phyloP scores from a whole-genome alignment of 257 asterid genomes.

The Gardenia jasminoides region DNA sequence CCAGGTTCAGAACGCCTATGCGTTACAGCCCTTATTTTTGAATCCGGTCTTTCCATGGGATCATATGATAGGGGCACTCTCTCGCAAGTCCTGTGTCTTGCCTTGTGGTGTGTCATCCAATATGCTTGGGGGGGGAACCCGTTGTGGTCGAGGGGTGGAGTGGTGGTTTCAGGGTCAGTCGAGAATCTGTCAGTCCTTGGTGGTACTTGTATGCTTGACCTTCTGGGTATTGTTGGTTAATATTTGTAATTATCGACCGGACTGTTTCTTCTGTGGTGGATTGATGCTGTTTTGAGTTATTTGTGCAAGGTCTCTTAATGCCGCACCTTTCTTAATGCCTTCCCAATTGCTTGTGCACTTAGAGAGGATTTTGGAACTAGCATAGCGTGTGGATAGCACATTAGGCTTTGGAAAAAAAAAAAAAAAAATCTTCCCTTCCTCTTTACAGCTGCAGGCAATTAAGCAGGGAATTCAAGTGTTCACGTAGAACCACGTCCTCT shows the following conservation, averaged over 20 bases:
- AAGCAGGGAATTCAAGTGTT: background rate
- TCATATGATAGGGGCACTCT: background rate
- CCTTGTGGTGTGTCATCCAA: background rate
- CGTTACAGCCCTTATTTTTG: conserved; percentile 62
- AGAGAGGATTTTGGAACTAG: background rate
- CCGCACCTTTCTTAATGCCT: background rate
- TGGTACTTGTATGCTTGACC: conserved; percentile 2
- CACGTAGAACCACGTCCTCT: too few species aligned
- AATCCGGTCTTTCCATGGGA: conserved; percentile 20
- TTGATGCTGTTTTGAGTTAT: background rate
- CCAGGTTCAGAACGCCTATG: conserved; percentile 65
- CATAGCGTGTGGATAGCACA: background rate
- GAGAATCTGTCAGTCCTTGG: background rate
- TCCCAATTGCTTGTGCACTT: background rate
- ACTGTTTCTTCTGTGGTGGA: conserved; percentile 1
- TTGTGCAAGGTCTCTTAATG: background rate
- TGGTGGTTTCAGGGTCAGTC: background rate
- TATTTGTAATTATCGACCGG: conserved; percentile 14
- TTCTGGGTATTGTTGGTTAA: conserved; percentile 7
- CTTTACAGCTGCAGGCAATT: too few species aligned
- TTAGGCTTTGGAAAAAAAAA: too few species aligned
- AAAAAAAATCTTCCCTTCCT: background rate
- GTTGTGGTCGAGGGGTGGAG: background rate
- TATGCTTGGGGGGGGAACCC: background rate
- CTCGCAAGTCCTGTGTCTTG: background rate